Evolutionary conservation across 2,329 filamentous ascomycete species (phyloP).

Genomic region (Colletotrichum lini): DNA sequence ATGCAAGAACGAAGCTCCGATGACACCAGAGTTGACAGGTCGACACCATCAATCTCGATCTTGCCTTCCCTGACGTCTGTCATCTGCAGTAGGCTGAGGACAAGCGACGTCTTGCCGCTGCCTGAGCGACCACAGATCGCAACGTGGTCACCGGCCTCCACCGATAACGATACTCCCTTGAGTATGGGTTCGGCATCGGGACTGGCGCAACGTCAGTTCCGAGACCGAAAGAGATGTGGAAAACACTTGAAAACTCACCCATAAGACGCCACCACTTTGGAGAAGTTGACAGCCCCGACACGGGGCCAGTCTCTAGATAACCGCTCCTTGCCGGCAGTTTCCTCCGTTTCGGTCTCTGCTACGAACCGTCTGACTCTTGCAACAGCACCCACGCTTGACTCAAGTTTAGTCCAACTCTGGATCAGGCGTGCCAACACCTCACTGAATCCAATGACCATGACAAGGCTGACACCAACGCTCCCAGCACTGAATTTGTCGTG

Average conservation of each 20-base stretch:
- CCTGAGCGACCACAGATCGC: slow-evolving; percentile 29
- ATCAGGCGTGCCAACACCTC: not conserved
- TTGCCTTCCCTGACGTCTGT: slow-evolving; percentile 2
- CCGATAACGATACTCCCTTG: slow-evolving; percentile 3
- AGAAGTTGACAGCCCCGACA: slow-evolving; percentile 10
- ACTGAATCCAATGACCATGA: slow-evolving; percentile 37
- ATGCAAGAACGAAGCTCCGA: slow-evolving; percentile 2
- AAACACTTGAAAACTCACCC: slow-evolving; percentile 3
- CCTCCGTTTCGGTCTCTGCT: slow-evolving; percentile 5
- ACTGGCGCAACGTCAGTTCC: not conserved
- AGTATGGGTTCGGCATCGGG: not conserved
- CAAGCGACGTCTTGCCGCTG: slow-evolving; percentile 27
- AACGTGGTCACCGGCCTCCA: slow-evolving; percentile 14
- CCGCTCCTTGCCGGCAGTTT: not conserved
- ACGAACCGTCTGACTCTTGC: slow-evolving; percentile 23
- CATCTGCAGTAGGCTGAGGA: slow-evolving; percentile 27
- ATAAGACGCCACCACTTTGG: slow-evolving; percentile 21
- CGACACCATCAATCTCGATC: slow-evolving; percentile 14
- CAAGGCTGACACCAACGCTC: slow-evolving; percentile 46
- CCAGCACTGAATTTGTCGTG: slow-evolving; percentile 48
- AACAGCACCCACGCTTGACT: slow-evolving; percentile 27
- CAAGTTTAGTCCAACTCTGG: slow-evolving; percentile 45
- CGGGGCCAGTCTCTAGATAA: not conserved
- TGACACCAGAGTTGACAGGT: not conserved
- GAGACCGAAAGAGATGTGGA: too few species aligned